Evolutionary conservation across 2,329 filamentous ascomycete species (phyloP).

Genomic region (Alternaria burnsii): DNA sequence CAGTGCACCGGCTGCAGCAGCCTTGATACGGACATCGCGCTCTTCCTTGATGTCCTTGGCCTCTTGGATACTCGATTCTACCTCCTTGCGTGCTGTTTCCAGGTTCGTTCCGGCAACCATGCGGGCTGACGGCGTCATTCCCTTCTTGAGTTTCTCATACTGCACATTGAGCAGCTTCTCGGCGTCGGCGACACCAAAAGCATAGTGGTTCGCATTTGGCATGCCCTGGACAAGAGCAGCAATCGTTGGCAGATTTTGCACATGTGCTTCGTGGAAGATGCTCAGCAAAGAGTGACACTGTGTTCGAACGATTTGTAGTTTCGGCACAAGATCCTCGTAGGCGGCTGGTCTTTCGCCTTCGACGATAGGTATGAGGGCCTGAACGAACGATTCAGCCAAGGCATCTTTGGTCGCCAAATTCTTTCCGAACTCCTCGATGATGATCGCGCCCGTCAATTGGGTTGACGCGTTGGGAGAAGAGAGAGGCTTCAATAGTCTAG

Average conservation of each 20-base stretch:
- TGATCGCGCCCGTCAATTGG: constrained; percentile 81
- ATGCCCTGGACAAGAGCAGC: constrained; percentile 95
- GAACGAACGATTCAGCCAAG: constrained; percentile 67
- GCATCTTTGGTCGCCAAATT: constrained; percentile 53
- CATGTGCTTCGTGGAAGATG: constrained; percentile 77
- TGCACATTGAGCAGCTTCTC: constrained; percentile 88
- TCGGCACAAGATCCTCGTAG: constrained; percentile 90
- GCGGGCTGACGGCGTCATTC: constrained; percentile 86
- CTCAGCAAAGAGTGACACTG: constrained; percentile 91
- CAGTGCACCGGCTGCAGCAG: constrained; percentile 84
- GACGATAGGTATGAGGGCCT: constrained; percentile 75
- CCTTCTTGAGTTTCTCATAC: constrained; percentile 86
- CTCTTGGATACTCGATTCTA: constrained; percentile 77
- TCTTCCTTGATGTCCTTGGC: constrained; percentile 80
- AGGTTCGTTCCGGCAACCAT: constrained; percentile 83
- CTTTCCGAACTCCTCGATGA: constrained; percentile 88
- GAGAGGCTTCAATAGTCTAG: constrained; percentile 71
- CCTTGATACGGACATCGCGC: constrained; percentile 85
- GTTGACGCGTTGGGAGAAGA: constrained; percentile 81
- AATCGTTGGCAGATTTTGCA: constrained; percentile 74
- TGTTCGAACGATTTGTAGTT: constrained; percentile 85
- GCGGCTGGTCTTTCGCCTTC: constrained; percentile 81
- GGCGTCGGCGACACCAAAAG: constrained; percentile 87
- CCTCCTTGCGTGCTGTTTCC: constrained; percentile 76
- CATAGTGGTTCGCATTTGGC: constrained; percentile 86